A percentile compares a stretch with the other conserved stretches of the same genome.
phyloP scores from a whole-genome alignment of 768 basidiomycete species.

The Suillus decipiens region DNA sequence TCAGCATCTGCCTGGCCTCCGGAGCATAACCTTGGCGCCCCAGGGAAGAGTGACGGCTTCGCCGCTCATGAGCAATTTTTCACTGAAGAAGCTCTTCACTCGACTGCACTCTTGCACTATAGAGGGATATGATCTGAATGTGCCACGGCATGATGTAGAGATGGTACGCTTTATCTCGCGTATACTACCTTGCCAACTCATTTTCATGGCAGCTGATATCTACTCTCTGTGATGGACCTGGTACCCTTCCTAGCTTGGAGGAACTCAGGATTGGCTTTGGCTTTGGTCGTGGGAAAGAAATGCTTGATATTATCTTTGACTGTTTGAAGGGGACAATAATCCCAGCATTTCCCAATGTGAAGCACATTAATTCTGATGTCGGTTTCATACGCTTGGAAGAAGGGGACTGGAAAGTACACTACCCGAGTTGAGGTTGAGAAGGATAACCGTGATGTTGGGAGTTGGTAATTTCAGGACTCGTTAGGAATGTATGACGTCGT shows the following conservation, averaged over 20 bases:
- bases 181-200: neutral
- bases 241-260: conserved; percentile 7
- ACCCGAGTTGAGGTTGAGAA: neutral
- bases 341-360: conserved; percentile 2
- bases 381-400: neutral
- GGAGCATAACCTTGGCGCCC: neutral
- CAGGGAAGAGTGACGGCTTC: neutral
- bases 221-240: conserved; percentile 1
- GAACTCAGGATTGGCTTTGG: neutral
- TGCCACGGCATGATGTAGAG: neutral
- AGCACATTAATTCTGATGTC: neutral
- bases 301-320: neutral
- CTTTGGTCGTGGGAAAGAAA: neutral
- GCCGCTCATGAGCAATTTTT: neutral
- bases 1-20: neutral
- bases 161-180: neutral
- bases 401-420: neutral
- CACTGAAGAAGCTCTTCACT: conserved; percentile 1
- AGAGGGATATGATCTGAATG: no score
- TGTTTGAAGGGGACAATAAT: neutral
- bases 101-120: neutral
- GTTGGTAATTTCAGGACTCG: neutral
- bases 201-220: neutral
- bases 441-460: neutral
- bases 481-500: no score